Evolutionary conservation across 2,329 filamentous ascomycete genomes (phyloP), one percentile per base, ranked within the genome.

Genomic region (Elsinoe perseae): DNA sequence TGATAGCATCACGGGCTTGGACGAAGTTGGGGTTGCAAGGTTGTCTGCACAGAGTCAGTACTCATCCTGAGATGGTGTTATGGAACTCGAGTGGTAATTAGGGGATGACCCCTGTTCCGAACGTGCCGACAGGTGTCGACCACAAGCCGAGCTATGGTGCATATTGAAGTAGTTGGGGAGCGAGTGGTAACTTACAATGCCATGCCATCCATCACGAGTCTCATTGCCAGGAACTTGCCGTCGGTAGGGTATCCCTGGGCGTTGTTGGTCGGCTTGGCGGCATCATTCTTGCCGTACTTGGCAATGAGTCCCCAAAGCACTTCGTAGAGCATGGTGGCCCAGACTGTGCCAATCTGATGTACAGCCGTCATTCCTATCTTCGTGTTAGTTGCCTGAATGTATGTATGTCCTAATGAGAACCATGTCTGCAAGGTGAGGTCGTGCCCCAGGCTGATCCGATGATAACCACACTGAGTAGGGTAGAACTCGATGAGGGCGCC

Each of bases 221-320:
- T 77, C 73, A 80, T 71, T 5, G 70, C 62, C 14, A 80, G 68
- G 61, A 73, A 80, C 57, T 74, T 75, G 18, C 79, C 79, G 57
- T 81, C 78, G 0, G 70, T 76, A 2, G 79, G 78, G 1, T 80
- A 71, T 2, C 76, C 75, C 7, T 36, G 28, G 12, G 70, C 68
- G 9, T 66, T 62, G 50, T 80, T 75, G 1, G 66, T 64, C 0
- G 79, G 79, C 14, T 65, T 61, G 7, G 66, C 66, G 0, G 59
- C 68, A 44, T 73, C 69, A 40, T 73, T 79, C 67, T 77, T 78
- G 56, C 79, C 79, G 59, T 80, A 66, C 68, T 77, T 78, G 53
- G 79, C 79, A 57, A 81, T 77, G 30, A 82, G 62, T 66, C 79
- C 80, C 79, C 80, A 82, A 57, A 81, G 65, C 10, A 81, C 70